Evolutionary conservation across 2,329 filamentous ascomycete genomes (phyloP).

Genomic region (Penicillium glabrum): DNA sequence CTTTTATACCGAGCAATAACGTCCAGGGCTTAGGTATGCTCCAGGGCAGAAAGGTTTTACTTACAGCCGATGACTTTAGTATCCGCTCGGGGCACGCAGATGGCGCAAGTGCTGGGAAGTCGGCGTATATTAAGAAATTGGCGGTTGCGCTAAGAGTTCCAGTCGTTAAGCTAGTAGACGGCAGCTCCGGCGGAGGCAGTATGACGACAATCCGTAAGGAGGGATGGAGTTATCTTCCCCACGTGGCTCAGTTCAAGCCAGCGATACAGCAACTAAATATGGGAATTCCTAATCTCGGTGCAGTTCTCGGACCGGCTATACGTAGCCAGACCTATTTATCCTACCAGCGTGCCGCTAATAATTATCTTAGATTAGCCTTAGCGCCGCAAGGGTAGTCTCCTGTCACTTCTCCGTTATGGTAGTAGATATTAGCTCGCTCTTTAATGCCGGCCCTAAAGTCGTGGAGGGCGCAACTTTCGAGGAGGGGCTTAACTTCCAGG

Average conservation of each 20-base stretch:
- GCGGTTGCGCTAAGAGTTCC: slow-evolving; percentile 58
- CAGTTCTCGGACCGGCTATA: slow-evolving; percentile 61
- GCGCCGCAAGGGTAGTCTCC: slow-evolving; percentile 60
- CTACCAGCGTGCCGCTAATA: background rate
- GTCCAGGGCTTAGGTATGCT: slow-evolving; percentile 60
- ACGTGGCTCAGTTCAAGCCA: slow-evolving; percentile 54
- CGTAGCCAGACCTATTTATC: background rate
- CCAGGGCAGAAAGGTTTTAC: slow-evolving; percentile 54
- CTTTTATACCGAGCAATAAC: slow-evolving; percentile 62
- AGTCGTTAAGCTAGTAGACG: slow-evolving; percentile 65
- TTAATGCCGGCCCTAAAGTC: slow-evolving; percentile 65
- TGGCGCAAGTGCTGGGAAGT: slow-evolving; percentile 58
- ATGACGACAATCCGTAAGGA: slow-evolving; percentile 58
- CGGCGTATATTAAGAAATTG: slow-evolving; percentile 62
- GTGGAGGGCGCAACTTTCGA: slow-evolving; percentile 65
- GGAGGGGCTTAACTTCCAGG: slow-evolving; percentile 59
- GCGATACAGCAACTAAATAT: slow-evolving; percentile 60
- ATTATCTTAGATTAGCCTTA: slow-evolving; percentile 54
- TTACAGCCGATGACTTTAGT: slow-evolving; percentile 65
- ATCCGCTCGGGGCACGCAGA: slow-evolving; percentile 65
- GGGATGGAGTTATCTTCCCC: slow-evolving; percentile 62
- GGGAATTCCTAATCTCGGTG: slow-evolving; percentile 65
- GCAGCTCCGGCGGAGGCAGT: slow-evolving; percentile 61
- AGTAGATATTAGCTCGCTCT: slow-evolving; percentile 59
- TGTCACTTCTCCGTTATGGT: slow-evolving; percentile 69